Base-by-base conservation (phyloP, 1,284 basidiomycete species). In the Neolentinus lepideus region DNA sequence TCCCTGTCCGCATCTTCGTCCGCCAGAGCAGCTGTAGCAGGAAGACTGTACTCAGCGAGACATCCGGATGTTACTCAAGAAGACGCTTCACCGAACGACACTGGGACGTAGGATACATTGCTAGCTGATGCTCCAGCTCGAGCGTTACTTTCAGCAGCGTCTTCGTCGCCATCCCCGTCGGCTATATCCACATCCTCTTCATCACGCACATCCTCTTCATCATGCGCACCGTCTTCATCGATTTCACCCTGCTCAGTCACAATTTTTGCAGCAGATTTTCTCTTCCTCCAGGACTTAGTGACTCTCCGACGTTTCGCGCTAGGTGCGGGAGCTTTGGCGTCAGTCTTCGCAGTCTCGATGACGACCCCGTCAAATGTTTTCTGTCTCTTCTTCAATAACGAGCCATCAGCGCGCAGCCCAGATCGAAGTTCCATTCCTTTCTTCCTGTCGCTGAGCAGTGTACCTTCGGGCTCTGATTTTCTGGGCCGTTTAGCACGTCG, bases 101-200 rank as follows among this genome's bases (percentile, higher is more conserved):
- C 38, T 21, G 38, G 38, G 16, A 43, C 38, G 12, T 43, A 16
- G 16, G 38, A 31, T 31, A 31, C 38, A 43, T 43, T 21, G n/a
- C 38, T 43, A 6, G 38, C 16, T 16, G 29, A 31, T 12, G 29
- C 6, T 57, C 46, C 56, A 43, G 22, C 35, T 19, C 36, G 26
- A 47, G 43, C 14, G 57, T 52, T 57, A 58, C 57, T 58, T 36
- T 59, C 59, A 9, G 57, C 59, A 38, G 55, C 59, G 21, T 31
- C 29, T 31, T 31, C 29, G 29, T 43, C 16, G 38, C 38, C 38
- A 43, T 16, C 38, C 38, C 16, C 38, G 12, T 61, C 60, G 1
- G 59, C 33, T 22, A 56, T 58, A 26, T 54, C 50, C 36, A 9
- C 33, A 35, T 35, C 16, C 60, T 59, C 2, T 57, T 58, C 2